Percentiles rank a stretch among this genome's conserved stretches.
Evolutionary conservation across 78 protist genomes (phyloP).

Genomic region (Chrysochromulina tobinii): DNA sequence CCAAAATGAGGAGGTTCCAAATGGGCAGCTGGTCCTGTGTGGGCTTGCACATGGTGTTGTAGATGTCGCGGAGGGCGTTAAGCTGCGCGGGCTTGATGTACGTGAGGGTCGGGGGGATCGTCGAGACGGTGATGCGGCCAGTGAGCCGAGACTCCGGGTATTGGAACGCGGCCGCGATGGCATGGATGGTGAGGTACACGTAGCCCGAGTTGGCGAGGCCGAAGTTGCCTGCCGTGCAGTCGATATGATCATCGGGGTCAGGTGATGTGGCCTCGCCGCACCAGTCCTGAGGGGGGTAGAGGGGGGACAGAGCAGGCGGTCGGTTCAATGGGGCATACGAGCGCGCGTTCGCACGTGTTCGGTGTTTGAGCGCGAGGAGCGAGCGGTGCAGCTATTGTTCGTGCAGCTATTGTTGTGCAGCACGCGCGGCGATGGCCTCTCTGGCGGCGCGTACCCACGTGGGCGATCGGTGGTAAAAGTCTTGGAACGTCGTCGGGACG

Average conservation of each 20-base stretch:
- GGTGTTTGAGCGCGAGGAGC: too few species aligned
- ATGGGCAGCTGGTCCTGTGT: not conserved
- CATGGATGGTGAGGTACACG: not conserved
- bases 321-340: too few species aligned
- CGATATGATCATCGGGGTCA: not conserved
- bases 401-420: too few species aligned
- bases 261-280: too few species aligned
- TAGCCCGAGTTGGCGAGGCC: not conserved
- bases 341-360: too few species aligned
- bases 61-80: not conserved
- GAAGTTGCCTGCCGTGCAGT: not conserved
- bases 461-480: not conserved
- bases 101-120: not conserved
- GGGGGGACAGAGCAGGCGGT: too few species aligned
- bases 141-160: not conserved
- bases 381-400: too few species aligned
- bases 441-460: not conserved
- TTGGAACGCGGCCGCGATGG: not conserved
- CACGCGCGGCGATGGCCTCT: not conserved
- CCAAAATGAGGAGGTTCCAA: not conserved
- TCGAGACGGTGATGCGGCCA: not conserved
- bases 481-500: not conserved
- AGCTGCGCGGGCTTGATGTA: not conserved
- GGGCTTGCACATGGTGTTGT: not conserved
- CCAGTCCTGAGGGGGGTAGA: too few species aligned